Percentiles rank a stretch among this genome's conserved stretches.
Evolutionary conservation across 768 basidiomycete genomes (phyloP).

Genomic region (Cystofilobasidium macerans): DNA sequence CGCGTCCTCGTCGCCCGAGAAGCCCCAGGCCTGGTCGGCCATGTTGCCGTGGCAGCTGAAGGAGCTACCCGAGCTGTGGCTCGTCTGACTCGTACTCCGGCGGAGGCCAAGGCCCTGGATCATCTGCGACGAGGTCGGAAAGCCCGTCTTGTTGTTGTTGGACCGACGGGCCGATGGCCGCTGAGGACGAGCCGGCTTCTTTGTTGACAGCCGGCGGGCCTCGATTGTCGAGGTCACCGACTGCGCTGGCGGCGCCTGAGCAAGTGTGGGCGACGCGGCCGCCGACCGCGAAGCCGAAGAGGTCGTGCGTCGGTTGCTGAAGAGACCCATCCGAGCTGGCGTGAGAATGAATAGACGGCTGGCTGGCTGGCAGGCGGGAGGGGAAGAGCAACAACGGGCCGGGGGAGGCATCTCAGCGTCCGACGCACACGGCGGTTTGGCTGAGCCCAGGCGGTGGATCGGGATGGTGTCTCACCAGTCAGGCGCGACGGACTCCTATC

Average conservation of each 20-base stretch:
- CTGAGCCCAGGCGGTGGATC: too few species aligned
- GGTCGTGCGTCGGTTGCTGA: background rate
- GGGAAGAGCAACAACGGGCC: too few species aligned
- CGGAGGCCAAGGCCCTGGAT: background rate
- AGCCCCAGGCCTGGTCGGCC: background rate
- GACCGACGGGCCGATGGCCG: background rate
- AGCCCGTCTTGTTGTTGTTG: constrained; percentile 1
- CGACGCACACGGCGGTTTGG: too few species aligned
- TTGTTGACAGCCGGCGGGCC: background rate
- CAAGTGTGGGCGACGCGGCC: background rate
- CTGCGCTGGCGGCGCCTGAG: background rate
- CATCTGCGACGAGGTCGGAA: background rate
- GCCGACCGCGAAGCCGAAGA: background rate
- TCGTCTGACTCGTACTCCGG: background rate
- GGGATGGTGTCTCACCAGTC: too few species aligned
- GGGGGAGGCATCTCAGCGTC: too few species aligned
- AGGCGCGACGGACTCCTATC: too few species aligned
- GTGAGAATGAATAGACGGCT: background rate
- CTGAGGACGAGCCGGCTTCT: background rate
- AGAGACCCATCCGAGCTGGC: background rate
- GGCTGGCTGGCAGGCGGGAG: too few species aligned
- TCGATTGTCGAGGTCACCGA: background rate
- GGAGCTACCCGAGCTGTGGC: background rate
- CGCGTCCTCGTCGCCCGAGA: background rate
- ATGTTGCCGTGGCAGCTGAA: background rate